phyloP scores from a whole-genome alignment of 495 filamentous ascomycete species.

The Hypomontagnella submonticulosa region DNA sequence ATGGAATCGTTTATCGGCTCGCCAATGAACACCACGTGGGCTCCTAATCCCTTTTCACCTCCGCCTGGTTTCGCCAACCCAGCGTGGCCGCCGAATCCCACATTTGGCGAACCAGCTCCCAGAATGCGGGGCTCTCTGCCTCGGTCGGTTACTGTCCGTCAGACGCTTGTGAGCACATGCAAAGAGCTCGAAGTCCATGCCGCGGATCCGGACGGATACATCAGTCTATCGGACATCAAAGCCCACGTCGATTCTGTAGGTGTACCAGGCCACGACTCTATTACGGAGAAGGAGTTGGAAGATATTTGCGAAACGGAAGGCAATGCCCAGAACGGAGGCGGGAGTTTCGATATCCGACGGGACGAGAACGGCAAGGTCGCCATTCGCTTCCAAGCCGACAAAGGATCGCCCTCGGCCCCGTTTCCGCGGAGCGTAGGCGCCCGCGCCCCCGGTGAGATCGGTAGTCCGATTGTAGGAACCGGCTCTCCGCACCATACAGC shows the following conservation, averaged over 20 bases:
- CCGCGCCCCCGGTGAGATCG: conserved; percentile 66
- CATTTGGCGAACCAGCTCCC: conserved; percentile 42
- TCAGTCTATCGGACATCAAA: conserved; percentile 73
- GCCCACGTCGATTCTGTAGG: conserved; percentile 71
- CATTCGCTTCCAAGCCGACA: conserved; percentile 58
- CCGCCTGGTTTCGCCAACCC: conserved; percentile 45
- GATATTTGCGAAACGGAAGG: conserved; percentile 93
- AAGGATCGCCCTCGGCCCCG: conserved; percentile 30
- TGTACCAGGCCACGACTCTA: conserved; percentile 62
- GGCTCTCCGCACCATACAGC: conserved; percentile 25
- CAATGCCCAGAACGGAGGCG: conserved; percentile 86
- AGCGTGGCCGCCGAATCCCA: conserved; percentile 43
- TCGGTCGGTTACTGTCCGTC: conserved; percentile 57
- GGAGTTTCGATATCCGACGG: conserved; percentile 74
- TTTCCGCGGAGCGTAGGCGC: conserved; percentile 55
- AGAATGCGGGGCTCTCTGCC: conserved; percentile 52
- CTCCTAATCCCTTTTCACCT: conserved; percentile 40
- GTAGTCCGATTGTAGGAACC: conserved; percentile 65
- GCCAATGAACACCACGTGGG: conserved; percentile 46
- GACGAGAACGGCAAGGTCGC: conserved; percentile 60
- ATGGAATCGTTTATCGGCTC: conserved; percentile 48
- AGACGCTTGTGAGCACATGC: conserved; percentile 62
- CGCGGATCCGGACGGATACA: conserved; percentile 64
- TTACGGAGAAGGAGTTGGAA: conserved; percentile 78
- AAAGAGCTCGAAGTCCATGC: conserved; percentile 54